Evolutionary conservation across 202 grass and related monocot species (phyloP).

Genomic region (Cymbopogon flexuosus): DNA sequence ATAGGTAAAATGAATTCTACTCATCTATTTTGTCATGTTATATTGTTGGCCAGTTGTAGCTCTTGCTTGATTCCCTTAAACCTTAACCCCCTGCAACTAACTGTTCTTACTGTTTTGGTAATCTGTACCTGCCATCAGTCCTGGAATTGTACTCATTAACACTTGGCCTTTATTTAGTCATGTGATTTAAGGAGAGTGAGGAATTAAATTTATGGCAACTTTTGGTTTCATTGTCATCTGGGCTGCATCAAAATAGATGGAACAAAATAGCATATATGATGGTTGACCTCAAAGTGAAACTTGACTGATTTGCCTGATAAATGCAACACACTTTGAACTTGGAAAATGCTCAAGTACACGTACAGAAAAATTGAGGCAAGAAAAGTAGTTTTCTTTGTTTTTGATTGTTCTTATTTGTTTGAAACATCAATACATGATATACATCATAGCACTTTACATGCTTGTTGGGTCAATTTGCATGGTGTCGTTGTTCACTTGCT

Average conservation of each 20-base stretch:
- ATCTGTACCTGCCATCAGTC: not conserved
- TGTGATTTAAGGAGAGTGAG: not conserved
- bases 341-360: not conserved
- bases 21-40: not conserved
- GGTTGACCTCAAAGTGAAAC: not conserved
- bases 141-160: not conserved
- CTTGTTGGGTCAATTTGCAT: not conserved
- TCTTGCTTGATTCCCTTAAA: not conserved
- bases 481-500: constrained; percentile 15
- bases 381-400: constrained; percentile 1
- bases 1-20: not conserved
- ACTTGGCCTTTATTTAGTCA: not conserved
- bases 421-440: not conserved
- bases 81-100: not conserved
- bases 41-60: not conserved
- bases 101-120: constrained; percentile 9
- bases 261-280: not conserved
- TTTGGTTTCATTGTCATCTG: not conserved
- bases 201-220: not conserved
- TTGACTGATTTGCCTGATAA: not conserved
- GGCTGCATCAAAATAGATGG: not conserved
- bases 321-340: not conserved
- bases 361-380: not conserved
- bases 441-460: not conserved
- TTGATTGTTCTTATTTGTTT: not conserved